A percentile compares a stretch with the other conserved stretches of the same genome.
Evolutionary conservation across 2,329 filamentous ascomycete species (phyloP).

Genomic region (Talaromyces islandicus): DNA sequence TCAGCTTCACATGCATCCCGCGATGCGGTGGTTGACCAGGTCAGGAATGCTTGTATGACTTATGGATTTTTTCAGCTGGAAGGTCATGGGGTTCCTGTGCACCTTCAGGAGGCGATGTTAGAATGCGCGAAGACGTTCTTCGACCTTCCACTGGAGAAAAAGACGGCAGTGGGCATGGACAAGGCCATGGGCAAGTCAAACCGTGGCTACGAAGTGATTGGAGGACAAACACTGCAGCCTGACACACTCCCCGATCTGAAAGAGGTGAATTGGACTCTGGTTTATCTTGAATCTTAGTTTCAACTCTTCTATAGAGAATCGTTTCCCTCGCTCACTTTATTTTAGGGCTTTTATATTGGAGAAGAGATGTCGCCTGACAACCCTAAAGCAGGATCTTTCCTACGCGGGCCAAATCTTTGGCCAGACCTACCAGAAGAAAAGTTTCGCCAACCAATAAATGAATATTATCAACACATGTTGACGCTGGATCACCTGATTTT

Average conservation of each 20-base stretch:
- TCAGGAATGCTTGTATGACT: background rate
- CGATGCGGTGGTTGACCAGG: background rate
- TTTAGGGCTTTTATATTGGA: background rate
- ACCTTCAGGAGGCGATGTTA: background rate
- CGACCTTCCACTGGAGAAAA: background rate
- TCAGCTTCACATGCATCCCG: background rate
- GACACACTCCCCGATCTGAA: background rate
- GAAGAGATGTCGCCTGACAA: background rate
- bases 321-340: background rate
- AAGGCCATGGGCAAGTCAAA: background rate
- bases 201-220: background rate
- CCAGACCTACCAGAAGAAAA: background rate
- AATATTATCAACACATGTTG: background rate
- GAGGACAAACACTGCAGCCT: background rate
- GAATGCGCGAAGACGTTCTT: background rate
- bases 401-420: background rate
- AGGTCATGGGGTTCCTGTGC: background rate
- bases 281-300: background rate
- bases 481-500: background rate
- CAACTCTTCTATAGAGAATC: background rate
- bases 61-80: background rate
- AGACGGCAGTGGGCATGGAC: background rate
- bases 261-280: background rate
- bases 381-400: background rate
- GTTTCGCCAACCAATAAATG: background rate